Conservation (phyloP, 495 filamentous ascomycete species). For the Patellaria atrata region DNA sequence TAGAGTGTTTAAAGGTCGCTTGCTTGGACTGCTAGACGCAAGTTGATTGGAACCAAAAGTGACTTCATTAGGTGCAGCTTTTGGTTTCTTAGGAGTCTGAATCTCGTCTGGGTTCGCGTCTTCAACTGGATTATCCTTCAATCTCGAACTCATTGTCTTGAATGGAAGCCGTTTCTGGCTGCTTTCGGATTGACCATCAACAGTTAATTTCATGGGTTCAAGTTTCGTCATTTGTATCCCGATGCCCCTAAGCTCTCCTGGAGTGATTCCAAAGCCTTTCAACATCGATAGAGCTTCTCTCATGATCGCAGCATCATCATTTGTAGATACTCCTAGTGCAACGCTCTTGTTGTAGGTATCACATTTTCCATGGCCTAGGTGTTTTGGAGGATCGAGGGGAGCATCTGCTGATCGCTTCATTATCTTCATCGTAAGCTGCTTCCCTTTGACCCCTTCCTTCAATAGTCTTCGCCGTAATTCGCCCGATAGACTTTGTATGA, state of each 20-base stretch:
- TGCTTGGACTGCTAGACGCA: conserved; percentile 31
- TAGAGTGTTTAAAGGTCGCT: conserved; percentile 55
- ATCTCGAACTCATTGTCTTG: conserved; percentile 26
- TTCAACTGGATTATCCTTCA: conserved; percentile 33
- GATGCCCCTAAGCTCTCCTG: conserved; percentile 78
- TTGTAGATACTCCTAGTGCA: conserved; percentile 67
- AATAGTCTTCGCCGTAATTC: conserved; percentile 68
- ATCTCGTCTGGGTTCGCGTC: conserved; percentile 39
- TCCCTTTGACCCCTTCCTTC: conserved; percentile 72
- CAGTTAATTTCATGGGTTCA: conserved; percentile 49
- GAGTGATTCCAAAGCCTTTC: conserved; percentile 65
- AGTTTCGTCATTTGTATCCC: conserved; percentile 88
- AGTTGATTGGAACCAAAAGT: conserved; percentile 21
- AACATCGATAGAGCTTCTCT: conserved; percentile 75
- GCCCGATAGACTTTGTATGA: conserved; percentile 64
- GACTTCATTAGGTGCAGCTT: conserved; percentile 29
- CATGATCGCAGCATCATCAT: conserved; percentile 49
- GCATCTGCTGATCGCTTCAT: conserved; percentile 78
- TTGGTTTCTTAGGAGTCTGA: conserved; percentile 55
- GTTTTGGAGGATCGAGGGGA: conserved; percentile 82
- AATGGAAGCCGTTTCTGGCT: conserved; percentile 50
- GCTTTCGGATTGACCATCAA: conserved; percentile 22
- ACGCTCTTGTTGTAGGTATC: conserved; percentile 83
- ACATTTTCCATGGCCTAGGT: conserved; percentile 90
- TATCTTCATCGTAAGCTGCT: conserved; percentile 80